Evolutionary conservation across 2,329 filamentous ascomycete genomes (phyloP).

Genomic region (Aspergillus pseudotamarii): DNA sequence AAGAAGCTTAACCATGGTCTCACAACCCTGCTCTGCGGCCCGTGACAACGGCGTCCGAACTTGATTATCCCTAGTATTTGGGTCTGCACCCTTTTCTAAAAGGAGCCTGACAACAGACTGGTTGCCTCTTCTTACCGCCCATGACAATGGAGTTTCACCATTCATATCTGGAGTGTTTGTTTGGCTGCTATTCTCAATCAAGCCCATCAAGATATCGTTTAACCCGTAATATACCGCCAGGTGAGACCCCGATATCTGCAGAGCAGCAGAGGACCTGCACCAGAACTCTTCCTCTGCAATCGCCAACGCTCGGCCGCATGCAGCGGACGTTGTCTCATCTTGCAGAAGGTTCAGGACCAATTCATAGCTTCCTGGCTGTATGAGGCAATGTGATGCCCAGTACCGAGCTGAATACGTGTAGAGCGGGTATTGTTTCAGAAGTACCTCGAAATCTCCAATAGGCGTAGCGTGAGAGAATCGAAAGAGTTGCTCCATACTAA

Average conservation of each 20-base stretch:
- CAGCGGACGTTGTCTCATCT: neutral
- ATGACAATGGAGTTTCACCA: neutral
- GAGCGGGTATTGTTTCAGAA: neutral
- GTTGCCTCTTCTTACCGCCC: neutral
- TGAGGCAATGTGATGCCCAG: neutral
- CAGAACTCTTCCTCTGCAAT: neutral
- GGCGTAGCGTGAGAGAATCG: neutral
- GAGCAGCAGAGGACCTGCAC: neutral
- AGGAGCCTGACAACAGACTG: neutral
- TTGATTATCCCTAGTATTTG: neutral
- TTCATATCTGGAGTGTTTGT: neutral
- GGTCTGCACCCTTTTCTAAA: neutral
- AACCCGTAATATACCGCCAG: neutral
- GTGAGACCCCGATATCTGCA: neutral
- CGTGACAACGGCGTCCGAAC: neutral
- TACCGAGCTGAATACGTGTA: neutral
- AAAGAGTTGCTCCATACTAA: no score
- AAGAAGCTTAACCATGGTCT: neutral
- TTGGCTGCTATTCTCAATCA: neutral
- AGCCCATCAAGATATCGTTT: neutral
- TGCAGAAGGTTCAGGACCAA: constrained; percentile 1
- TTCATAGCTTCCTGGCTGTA: neutral
- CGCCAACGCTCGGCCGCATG: neutral
- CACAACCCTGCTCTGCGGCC: neutral
- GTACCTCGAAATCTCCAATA: neutral